Conservation (phyloP, 208 protist species). For the Vickermania ingenoplastis region DNA sequence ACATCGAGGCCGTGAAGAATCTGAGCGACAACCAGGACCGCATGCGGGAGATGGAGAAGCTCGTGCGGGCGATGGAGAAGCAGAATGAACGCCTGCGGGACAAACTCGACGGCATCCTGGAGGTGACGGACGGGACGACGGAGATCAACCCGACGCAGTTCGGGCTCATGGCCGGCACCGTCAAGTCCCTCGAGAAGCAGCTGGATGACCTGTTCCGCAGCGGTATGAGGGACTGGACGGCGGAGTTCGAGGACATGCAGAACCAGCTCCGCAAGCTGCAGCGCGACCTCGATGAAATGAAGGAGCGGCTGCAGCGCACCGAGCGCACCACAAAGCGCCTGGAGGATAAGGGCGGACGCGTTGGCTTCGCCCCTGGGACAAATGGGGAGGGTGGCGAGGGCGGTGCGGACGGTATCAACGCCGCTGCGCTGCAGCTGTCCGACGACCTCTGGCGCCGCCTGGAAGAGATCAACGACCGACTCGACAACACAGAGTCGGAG, state of each 20-base stretch:
- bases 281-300: constrained; percentile 15
- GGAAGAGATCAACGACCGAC: constrained; percentile 6
- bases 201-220: constrained; percentile 28
- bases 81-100: constrained; percentile 35
- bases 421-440: constrained; percentile 11
- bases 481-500: constrained; percentile 11
- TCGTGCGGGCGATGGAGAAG: constrained; percentile 15
- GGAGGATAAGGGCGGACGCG: constrained; percentile 14
- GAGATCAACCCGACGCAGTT: constrained; percentile 45
- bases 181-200: constrained; percentile 58
- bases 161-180: constrained; percentile 28
- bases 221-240: constrained; percentile 31
- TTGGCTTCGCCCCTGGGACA: background rate
- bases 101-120: constrained; percentile 9
- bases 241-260: constrained; percentile 29
- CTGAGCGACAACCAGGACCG: constrained; percentile 16
- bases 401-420: background rate
- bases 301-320: constrained; percentile 13
- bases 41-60: constrained; percentile 15
- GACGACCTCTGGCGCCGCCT: constrained; percentile 25
- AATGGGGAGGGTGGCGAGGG: constrained; percentile 23
- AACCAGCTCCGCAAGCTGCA: constrained; percentile 27
- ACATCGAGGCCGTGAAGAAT: constrained; percentile 22
- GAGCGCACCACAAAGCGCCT: constrained; percentile 21
- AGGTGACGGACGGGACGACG: constrained; percentile 10